A percentile compares a stretch with the other conserved stretches of the same genome.
phyloP scores from a whole-genome alignment of 1,284 basidiomycete genomes.

The Lignosus rhinocerotis region DNA sequence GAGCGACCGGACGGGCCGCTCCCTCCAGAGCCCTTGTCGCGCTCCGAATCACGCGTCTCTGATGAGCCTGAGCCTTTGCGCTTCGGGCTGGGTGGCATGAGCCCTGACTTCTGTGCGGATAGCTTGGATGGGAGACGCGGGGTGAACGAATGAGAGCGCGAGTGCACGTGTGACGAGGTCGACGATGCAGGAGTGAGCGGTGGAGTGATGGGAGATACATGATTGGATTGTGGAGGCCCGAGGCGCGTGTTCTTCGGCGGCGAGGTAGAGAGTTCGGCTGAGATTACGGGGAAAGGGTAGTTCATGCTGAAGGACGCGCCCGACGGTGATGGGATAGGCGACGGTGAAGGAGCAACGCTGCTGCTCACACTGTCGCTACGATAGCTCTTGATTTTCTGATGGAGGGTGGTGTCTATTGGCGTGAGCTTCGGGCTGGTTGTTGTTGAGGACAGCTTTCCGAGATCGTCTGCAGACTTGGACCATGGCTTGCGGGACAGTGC shows the following conservation, averaged over 20 bases:
- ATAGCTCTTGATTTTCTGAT: constrained; percentile 56
- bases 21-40: constrained; percentile 24
- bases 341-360: constrained; percentile 31
- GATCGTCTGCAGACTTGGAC: constrained; percentile 79
- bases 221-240: constrained; percentile 23
- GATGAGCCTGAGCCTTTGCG: constrained; percentile 53
- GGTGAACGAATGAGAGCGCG: constrained; percentile 66
- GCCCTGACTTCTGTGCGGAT: constrained; percentile 46
- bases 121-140: constrained; percentile 71
- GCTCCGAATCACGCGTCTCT: constrained; percentile 32
- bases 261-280: constrained; percentile 27
- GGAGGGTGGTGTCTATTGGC: constrained; percentile 52
- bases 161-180: constrained; percentile 44
- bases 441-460: constrained; percentile 53
- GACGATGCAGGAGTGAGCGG: constrained; percentile 28
- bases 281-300: constrained; percentile 49
- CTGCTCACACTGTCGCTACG: constrained; percentile 41
- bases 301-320: constrained; percentile 27
- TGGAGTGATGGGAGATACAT: constrained; percentile 28
- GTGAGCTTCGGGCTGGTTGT: constrained; percentile 37
- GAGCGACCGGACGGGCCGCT: constrained; percentile 29
- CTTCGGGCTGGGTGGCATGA: constrained; percentile 47
- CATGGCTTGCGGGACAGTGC: constrained; percentile 67
- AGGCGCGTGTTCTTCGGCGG: constrained; percentile 30
- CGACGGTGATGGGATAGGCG: constrained; percentile 33